These are phyloP conservation scores for Fusarium agapanthi DNA, from an alignment of 2,329 filamentous ascomycete genomes.

Conservation along the genomic window DNA sequence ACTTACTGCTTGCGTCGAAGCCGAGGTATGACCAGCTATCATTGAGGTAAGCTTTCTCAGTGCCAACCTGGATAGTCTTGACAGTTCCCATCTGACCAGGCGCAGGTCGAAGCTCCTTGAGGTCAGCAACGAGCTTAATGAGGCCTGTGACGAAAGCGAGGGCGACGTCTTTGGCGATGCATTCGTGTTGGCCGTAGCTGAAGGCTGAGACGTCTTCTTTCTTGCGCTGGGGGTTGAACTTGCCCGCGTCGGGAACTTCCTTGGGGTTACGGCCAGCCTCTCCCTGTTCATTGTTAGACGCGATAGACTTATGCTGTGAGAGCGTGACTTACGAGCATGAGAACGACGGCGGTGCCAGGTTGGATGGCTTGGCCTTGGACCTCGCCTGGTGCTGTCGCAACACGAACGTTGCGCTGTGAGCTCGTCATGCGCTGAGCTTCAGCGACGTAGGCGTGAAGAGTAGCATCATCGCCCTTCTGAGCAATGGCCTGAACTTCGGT, in stretches of 20 bases:
- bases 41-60: slow-evolving; percentile 55
- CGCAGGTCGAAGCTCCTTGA: slow-evolving; percentile 56
- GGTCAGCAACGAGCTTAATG: slow-evolving; percentile 52
- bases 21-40: slow-evolving; percentile 58
- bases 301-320: rapidly evolving
- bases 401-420: slow-evolving; percentile 50
- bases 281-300: slow-evolving; percentile 43
- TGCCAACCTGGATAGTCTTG: slow-evolving; percentile 53
- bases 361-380: slow-evolving; percentile 51
- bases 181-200: slow-evolving; percentile 58
- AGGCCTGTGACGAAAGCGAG: slow-evolving; percentile 53
- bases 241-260: slow-evolving; percentile 48
- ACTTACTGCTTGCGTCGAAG: slow-evolving; percentile 57
- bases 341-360: slow-evolving; percentile 52
- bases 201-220: slow-evolving; percentile 52
- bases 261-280: slow-evolving; percentile 50
- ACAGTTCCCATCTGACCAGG: slow-evolving; percentile 56
- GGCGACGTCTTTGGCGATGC: slow-evolving; percentile 53
- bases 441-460: slow-evolving; percentile 49
- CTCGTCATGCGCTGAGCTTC: slow-evolving; percentile 54
- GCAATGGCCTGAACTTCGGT: slow-evolving; percentile 53
- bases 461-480: slow-evolving; percentile 46
- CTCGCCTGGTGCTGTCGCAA: slow-evolving; percentile 46
- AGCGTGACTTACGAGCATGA: slow-evolving; percentile 50
- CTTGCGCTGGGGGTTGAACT: slow-evolving; percentile 55